Conservation (phyloP, 139 green algal species). For the Pleodorina starrii region DNA sequence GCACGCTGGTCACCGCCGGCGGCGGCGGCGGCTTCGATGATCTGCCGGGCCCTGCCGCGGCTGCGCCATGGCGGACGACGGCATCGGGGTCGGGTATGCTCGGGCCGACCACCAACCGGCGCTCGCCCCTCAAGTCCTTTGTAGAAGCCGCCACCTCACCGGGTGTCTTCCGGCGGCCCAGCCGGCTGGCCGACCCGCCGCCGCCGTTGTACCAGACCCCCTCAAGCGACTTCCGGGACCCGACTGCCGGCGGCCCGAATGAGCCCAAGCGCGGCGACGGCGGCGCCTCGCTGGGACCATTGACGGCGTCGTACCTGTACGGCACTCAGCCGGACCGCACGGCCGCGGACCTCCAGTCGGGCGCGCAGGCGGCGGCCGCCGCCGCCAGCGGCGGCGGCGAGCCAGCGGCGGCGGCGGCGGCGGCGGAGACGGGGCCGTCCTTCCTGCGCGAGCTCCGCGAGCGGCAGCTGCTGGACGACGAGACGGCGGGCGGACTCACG, state of each 20-base stretch:
- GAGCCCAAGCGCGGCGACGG: no score
- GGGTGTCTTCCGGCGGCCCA: neutral
- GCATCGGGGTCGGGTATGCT: constrained; percentile 2
- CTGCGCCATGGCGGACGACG: neutral
- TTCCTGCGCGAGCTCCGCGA: neutral
- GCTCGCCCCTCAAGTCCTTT: neutral
- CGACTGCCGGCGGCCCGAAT: no score
- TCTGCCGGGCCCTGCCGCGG: neutral
- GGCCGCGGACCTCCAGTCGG: no score
- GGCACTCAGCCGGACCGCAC: no score
- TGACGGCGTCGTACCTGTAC: neutral
- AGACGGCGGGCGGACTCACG: neutral
- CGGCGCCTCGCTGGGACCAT: no score
- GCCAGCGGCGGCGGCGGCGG: no score
- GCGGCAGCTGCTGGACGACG: neutral
- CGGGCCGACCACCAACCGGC: no score
- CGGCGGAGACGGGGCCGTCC: no score
- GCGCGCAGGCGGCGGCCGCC: no score
- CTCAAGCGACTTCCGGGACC: neutral
- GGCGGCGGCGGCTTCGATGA: neutral
- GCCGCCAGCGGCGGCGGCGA: no score
- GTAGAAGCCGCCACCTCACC: neutral
- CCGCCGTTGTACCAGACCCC: neutral
- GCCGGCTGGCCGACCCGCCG: neutral
- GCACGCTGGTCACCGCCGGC: neutral